Conservation (phyloP, 2,329 filamentous ascomycete genomes). For the Dactylellina leptospora region DNA sequence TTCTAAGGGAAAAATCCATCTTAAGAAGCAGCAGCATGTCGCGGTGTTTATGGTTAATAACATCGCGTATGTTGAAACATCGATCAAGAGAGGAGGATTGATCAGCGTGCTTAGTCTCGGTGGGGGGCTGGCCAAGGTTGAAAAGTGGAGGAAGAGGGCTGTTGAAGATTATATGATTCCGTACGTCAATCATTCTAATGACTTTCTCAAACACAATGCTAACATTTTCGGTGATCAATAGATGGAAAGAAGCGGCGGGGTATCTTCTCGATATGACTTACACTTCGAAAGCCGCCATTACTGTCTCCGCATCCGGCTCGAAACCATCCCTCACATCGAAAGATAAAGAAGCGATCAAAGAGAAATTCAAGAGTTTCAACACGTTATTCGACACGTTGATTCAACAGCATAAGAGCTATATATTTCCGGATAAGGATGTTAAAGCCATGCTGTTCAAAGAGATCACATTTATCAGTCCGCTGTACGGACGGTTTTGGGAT, state of each 20-base stretch:
- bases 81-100: constrained; percentile 83
- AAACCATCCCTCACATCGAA: constrained; percentile 80
- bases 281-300: constrained; percentile 76
- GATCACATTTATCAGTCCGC: constrained; percentile 87
- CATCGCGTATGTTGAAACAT: constrained; percentile 81
- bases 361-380: constrained; percentile 92
- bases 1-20: constrained; percentile 73
- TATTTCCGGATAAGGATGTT: constrained; percentile 86
- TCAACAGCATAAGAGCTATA: constrained; percentile 78
- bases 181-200: constrained; percentile 12
- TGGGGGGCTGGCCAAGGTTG: constrained; percentile 72
- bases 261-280: constrained; percentile 63
- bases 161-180: constrained; percentile 74
- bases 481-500: constrained; percentile 96
- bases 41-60: constrained; percentile 94
- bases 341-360: constrained; percentile 94
- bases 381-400: constrained; percentile 88
- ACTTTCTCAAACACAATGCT: background rate
- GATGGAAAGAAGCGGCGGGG: constrained; percentile 84
- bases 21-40: constrained; percentile 79
- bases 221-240: background rate
- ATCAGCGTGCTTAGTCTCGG: constrained; percentile 71
- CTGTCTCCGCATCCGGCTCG: constrained; percentile 64
- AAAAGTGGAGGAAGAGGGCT: constrained; percentile 87
- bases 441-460: constrained; percentile 80